Percentiles rank a stretch among this genome's conserved stretches.
These are phyloP conservation scores for Akanthomyces dipterigenus DNA, from an alignment of 2,329 filamentous ascomycete species.

Conservation along the genomic window DNA sequence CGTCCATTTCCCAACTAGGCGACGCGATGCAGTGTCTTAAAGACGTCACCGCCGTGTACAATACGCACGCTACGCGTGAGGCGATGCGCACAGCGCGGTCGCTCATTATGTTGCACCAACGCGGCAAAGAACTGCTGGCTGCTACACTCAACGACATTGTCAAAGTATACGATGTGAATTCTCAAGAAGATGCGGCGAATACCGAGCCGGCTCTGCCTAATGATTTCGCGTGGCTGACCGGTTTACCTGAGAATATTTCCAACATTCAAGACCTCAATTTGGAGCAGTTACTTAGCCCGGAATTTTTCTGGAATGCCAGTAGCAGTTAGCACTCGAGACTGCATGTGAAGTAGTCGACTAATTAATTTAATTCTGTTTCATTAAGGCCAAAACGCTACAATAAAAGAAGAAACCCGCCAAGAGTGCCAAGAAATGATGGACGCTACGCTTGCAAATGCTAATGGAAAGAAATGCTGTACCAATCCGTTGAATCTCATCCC, in stretches of 20 bases:
- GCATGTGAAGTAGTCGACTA: neutral
- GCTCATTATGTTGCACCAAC: slow-evolving; percentile 45
- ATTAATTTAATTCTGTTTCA: neutral
- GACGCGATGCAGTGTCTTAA: slow-evolving; percentile 44
- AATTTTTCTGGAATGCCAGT: slow-evolving; percentile 14
- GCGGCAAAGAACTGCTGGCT: slow-evolving; percentile 39
- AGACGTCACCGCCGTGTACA: slow-evolving; percentile 35
- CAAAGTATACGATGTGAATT: slow-evolving; percentile 26
- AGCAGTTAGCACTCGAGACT: neutral
- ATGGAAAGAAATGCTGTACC: neutral
- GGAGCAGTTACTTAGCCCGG: slow-evolving; percentile 30
- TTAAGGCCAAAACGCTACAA: neutral
- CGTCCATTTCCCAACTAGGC: slow-evolving; percentile 39
- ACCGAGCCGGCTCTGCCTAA: slow-evolving; percentile 18
- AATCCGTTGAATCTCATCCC: neutral
- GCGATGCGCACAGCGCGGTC: slow-evolving; percentile 48
- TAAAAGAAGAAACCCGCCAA: neutral
- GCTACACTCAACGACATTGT: slow-evolving; percentile 32
- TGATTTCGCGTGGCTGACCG: slow-evolving; percentile 36
- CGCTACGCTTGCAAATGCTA: neutral
- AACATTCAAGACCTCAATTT: slow-evolving; percentile 37
- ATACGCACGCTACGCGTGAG: slow-evolving; percentile 43
- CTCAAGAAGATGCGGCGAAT: slow-evolving; percentile 12
- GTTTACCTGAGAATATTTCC: slow-evolving; percentile 36
- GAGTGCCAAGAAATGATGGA: neutral